Evolutionary conservation across 1,139 yeast species (phyloP), one percentile per base, ranked within the genome.

Genomic region (Blastobotrys raffinosifermentans): DNA sequence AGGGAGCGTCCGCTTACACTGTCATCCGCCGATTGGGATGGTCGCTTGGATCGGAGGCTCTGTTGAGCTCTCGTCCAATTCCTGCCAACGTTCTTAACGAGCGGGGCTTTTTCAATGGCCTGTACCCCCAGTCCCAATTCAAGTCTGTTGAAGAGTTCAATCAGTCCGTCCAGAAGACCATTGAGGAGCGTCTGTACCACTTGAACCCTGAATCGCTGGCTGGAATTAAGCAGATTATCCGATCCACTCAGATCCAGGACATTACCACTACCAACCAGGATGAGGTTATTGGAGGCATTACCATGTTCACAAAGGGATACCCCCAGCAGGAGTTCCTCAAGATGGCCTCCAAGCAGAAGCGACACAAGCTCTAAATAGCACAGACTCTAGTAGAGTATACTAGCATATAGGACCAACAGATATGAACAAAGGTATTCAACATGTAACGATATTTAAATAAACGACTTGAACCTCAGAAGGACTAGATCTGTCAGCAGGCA

Each of bases 1-100:
- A 86, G 61, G 94, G 95, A 41, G 86, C 79, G 4, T 66, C 86
- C 3, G 77, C 87, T 7, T 73, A 77, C 16, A 75, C 91, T 8
- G 67, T 86, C 40, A 77, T 82, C 29, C 61, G 69, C 50, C 72
- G 94, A 53, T 66, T 86, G 44, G 95, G 95, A 2, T 67, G 80
- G 67, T 77, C 86, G 45, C 71, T 70, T 49, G 79, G 94, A 17
- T 70, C 80, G 38, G 93, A 85, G 58, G 86, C 87, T 0, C 64
- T 86, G 32, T 65, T 85, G 44, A 70, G 81, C 40, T 77, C 87
- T 4, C 73, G 73, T 55, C 87, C 85, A 17, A 72, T 86, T 36
- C 50, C 59, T 1, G 85, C 85, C 32, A 58, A 66, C n/a, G 81
- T 75, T 19, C 68, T 87, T 55, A 56, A 60, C 38, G 61, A 67